Base-by-base conservation (phyloP, 805 yeast species). In the Nakazawaea laoshanensis region DNA sequence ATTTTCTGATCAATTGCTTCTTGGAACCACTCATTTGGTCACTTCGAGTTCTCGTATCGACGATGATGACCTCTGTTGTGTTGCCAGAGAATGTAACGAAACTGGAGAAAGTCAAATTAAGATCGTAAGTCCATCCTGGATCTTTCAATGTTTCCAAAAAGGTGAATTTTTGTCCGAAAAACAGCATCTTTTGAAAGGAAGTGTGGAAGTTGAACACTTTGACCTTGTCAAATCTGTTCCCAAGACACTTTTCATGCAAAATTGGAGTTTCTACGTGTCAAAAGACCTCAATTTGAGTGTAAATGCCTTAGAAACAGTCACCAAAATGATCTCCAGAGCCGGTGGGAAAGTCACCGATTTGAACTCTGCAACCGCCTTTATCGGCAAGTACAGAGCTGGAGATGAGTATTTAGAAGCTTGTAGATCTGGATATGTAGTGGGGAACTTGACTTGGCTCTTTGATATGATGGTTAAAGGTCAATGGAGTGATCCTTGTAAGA, bases 101-200 rank as follows among this genome's bases (percentile, higher is more conserved):
- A 53, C 55, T 16, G 57, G 57, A 1, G 50, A 50, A 4, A 52
- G 61, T 23, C 51, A 61, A 22, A 76, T 81, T 22, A 63, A 68
- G 30, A 65, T 77, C 11, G 92, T 88, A 3, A 60, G 68, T 3
- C 94, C 95, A 0, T 71, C 74, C 14, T 89, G 95, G 96, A 54
- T 88, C 10, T 77, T 77, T 32, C 81, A 72, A 38, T 79, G 88
- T 47, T 59, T 83, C 40, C 71, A 67, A 34, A 49, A 64, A 24
- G 63, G 74, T 18, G 50, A 61, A 29, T 63, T 55, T 32, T 51
- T 80, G 8, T 70, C 69, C 33, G 88, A 74, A 33, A 38, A 48
- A 0, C 67, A 69, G 2, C 83, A 79, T 47, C 43, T 67, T 12
- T 50, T 78, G n/a, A 61, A 65, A 24, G 52, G 50, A 25, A 52